phyloP scores from a whole-genome alignment of 805 yeast genomes.

The Danielia reshetovae region DNA sequence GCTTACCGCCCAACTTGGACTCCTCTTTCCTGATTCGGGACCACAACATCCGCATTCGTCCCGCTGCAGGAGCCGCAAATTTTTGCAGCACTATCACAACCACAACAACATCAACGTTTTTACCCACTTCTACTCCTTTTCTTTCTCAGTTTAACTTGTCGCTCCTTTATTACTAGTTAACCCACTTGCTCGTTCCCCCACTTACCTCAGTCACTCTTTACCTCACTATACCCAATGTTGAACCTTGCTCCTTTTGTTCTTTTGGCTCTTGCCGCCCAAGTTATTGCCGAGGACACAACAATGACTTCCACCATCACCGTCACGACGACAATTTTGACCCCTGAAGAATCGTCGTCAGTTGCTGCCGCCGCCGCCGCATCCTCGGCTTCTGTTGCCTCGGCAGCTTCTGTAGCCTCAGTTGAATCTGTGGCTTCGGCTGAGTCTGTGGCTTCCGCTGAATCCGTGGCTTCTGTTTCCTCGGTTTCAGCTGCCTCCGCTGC shows the following conservation, averaged over 20 bases:
- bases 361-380: constrained; percentile 24
- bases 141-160: constrained; percentile 5
- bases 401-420: constrained; percentile 13
- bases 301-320: constrained; percentile 25
- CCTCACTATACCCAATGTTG: neutral
- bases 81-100: neutral
- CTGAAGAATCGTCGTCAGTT: constrained; percentile 25
- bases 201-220: constrained; percentile 5
- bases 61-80: neutral
- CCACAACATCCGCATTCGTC: neutral
- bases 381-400: constrained; percentile 15
- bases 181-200: neutral
- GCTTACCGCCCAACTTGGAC: neutral
- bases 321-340: constrained; percentile 24
- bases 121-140: constrained; percentile 4
- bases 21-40: neutral
- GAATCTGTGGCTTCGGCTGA: constrained; percentile 13
- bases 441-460: constrained; percentile 7
- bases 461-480: constrained; percentile 12
- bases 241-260: constrained; percentile 2
- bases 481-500: constrained; percentile 8
- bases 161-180: constrained; percentile 1
- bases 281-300: constrained; percentile 18
- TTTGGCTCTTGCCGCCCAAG: constrained; percentile 10
- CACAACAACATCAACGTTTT: neutral